Percentiles rank a stretch among this genome's conserved stretches.
Conservation (phyloP, 2,329 filamentous ascomycete genomes). For the Pseudogymnoascus sp. region DNA sequence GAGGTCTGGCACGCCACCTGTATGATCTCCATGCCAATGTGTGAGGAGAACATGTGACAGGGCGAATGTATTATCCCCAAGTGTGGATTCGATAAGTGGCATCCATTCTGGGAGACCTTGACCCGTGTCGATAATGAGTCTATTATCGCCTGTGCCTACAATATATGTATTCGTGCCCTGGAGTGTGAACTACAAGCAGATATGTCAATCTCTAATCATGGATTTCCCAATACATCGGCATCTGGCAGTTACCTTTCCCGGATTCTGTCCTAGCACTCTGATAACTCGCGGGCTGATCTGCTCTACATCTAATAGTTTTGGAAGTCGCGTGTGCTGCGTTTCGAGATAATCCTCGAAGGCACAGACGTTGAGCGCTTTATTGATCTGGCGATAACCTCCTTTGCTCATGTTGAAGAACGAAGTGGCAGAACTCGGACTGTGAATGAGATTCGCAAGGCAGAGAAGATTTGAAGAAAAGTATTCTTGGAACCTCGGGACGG, state of each 20-base stretch:
- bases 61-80: slow-evolving; percentile 24
- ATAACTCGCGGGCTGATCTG: slow-evolving; percentile 69
- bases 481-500: no score
- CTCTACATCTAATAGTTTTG: slow-evolving; percentile 58
- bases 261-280: slow-evolving; percentile 80
- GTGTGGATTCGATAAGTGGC: slow-evolving; percentile 30
- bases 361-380: slow-evolving; percentile 40
- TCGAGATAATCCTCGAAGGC: slow-evolving; percentile 43
- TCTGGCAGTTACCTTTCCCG: slow-evolving; percentile 55
- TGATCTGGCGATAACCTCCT: slow-evolving; percentile 40
- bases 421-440: not conserved
- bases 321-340: slow-evolving; percentile 31
- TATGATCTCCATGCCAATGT: slow-evolving; percentile 55
- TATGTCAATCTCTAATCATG: not conserved
- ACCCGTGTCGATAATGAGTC: slow-evolving; percentile 82
- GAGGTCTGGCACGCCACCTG: slow-evolving; percentile 65
- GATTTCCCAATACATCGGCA: not conserved
- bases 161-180: slow-evolving; percentile 90
- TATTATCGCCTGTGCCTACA: slow-evolving; percentile 61
- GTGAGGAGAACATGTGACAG: slow-evolving; percentile 33
- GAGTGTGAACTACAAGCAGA: slow-evolving; percentile 11
- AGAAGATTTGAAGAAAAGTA: no score
- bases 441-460: no score
- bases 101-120: slow-evolving; percentile 68
- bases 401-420: slow-evolving; percentile 11